Evolutionary conservation across 495 filamentous ascomycete species (phyloP).

Genomic region (Talaromyces nanjingensis): DNA sequence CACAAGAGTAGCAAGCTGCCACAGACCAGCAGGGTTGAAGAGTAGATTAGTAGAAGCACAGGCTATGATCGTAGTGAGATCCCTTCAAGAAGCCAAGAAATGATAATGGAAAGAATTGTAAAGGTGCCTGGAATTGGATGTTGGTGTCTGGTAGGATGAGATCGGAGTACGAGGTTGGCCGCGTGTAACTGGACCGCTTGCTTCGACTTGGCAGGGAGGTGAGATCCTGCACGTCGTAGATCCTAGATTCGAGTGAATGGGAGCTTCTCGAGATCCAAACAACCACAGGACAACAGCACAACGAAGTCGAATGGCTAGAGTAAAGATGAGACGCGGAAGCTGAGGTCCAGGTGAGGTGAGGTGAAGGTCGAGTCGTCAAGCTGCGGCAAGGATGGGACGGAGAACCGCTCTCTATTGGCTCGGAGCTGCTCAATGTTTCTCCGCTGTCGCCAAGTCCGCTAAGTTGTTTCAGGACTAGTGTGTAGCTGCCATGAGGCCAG

Average conservation of each 20-base stretch:
- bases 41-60: constrained; percentile 11
- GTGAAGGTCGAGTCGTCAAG: constrained; percentile 12
- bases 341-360: neutral
- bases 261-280: constrained; percentile 12
- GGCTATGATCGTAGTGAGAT: neutral
- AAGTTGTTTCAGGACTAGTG: neutral
- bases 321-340: constrained; percentile 14
- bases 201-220: neutral
- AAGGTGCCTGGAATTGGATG: neutral
- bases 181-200: neutral
- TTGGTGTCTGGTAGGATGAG: neutral
- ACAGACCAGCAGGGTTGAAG: constrained; percentile 11
- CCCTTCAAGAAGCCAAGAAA: constrained; percentile 10
- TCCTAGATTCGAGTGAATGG: neutral
- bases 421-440: constrained; percentile 10
- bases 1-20: constrained; percentile 9
- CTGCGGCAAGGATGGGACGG: constrained; percentile 1
- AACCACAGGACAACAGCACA: neutral
- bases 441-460: neutral
- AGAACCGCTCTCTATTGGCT: neutral
- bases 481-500: constrained; percentile 6
- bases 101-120: neutral
- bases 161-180: neutral
- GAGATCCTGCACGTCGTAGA: neutral
- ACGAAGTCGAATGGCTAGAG: neutral